phyloP scores from a whole-genome alignment of 2,329 filamentous ascomycete genomes.

The Colletotrichum kahawae region DNA sequence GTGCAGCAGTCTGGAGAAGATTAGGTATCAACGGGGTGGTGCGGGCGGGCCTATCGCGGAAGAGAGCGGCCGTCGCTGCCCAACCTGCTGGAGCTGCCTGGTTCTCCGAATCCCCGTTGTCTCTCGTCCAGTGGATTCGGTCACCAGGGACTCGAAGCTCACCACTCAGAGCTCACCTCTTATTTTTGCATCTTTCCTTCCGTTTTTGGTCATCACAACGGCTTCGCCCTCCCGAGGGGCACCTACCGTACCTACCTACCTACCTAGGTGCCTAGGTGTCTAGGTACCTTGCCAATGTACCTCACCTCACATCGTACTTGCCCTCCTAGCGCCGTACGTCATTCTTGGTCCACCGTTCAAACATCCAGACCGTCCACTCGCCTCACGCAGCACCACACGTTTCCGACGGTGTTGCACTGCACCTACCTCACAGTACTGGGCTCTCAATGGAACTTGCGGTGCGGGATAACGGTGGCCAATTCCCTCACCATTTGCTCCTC shows the following conservation, averaged over 20 bases:
- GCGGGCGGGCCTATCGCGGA: slow-evolving; percentile 9
- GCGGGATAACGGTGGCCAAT: slow-evolving; percentile 36
- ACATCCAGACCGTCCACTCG: background rate
- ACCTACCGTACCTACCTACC: background rate
- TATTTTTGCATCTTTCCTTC: slow-evolving; percentile 14
- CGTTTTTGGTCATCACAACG: slow-evolving; percentile 14
- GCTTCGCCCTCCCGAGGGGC: background rate
- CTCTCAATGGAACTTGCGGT: background rate
- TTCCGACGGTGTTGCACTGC: background rate
- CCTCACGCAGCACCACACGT: background rate
- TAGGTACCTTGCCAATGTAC: background rate
- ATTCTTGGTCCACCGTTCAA: background rate
- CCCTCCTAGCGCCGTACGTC: background rate
- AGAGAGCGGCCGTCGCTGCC: slow-evolving; percentile 23
- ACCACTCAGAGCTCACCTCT: slow-evolving; percentile 13
- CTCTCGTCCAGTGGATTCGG: slow-evolving; percentile 14
- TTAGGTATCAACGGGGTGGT: slow-evolving; percentile 11
- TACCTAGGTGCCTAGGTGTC: background rate
- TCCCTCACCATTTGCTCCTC: slow-evolving; percentile 63
- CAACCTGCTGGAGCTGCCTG: slow-evolving; percentile 19
- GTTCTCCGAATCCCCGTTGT: background rate
- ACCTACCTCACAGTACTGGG: background rate
- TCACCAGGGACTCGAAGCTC: slow-evolving; percentile 7
- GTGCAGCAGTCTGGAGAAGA: background rate
- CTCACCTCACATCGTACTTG: background rate